Base-by-base conservation (phyloP, 257 asterid genomes). In the Coffea canephora region DNA sequence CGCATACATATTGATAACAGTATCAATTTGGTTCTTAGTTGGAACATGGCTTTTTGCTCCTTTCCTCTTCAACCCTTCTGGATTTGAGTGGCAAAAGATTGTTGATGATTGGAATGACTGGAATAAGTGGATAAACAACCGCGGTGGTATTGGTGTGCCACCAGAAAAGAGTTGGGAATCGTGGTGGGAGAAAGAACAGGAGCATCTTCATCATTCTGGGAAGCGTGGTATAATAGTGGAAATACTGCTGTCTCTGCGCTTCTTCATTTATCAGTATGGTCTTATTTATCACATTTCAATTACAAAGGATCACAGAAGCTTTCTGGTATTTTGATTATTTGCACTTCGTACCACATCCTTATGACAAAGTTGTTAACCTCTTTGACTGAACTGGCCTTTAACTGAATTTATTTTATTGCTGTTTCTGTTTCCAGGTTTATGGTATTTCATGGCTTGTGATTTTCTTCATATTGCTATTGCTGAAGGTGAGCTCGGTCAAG, bases 171-270 rank as follows among this genome's bases (percentile, higher is more conserved):
- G 99, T 88, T 95, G 99, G 99, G 99, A 95, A 83, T 95, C 99
- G 68, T 95, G 99, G 99, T 95, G 99, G 99, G 97, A 95, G 67
- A 97, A 95, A 89, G 99, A 95, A 86, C 99, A 95, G 86, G 98
- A 95, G 68, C 99, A 93, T 90, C 97, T 95, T 82, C 97, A 90
- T 66, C 94, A 93, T 78, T 88, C 98, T 69, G 99, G 99, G 76
- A 83, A 83, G 77, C 99, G 98, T 45, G 99, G 99, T 75, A 90
- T 87, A 70, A 76, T 89, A 49, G 88, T 94, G 36, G 99, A 95
- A 88, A 95, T 95, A 46, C 9, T 95, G 65, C 77, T 95, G 83
- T 80, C 99, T 31, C 78, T 93, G 25, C 85, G 99, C 69, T 95
- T 95, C 87, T 95, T 95, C 84, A 84, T 95, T 84, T 93, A 95